Evolutionary conservation across 345 rosid species (phyloP), one percentile per base, ranked within the genome.

Genomic region (Melastoma malabathricum): DNA sequence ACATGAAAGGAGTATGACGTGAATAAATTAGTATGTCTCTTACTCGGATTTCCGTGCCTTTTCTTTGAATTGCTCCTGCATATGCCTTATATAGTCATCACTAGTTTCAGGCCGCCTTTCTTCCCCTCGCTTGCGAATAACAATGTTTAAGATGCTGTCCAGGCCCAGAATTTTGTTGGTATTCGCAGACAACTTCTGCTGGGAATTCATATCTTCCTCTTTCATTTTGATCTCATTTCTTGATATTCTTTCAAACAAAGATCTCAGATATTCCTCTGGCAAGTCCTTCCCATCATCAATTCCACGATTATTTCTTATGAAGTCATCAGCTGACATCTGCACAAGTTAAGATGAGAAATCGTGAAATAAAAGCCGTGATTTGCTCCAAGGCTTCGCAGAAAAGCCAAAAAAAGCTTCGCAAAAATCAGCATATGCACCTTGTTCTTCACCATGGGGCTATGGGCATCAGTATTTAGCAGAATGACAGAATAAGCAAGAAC

Each of bases 61-160:
- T 70, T 93, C 99, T 72, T 93, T 93, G 60, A 88, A 93, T 59
- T 85, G 90, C 66, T 88, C 99, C 74, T 93, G 99, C 99, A 93
- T 88, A 61, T 75, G 94, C 59, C 88, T 87, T 51, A 93, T 81
- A 60, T 88, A 94, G 71, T 85, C 95, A 81, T 93, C 99, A 65
- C 97, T 85, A 51, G 88, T 83, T 79, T 74, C 97, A 94, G 85
- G 75, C 57, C 64, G 64, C 64, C 43, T 74, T 58, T 81, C 95
- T 18, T 83, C 97, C 44, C 77, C 86, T 55, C 89, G 80, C 71
- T 87, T 93, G 47, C 88, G 99, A 60, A 93, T 83, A 67, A 93
- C 99, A 59, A 93, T 88, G 68, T 93, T 93, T 75, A 93, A 75
- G 77, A 93, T 93, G 43, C 77, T 61, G 53, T 93, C 99, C 73